Evolutionary conservation across 805 yeast genomes (phyloP).

Genomic region (Diddensiella caesifluorescens): DNA sequence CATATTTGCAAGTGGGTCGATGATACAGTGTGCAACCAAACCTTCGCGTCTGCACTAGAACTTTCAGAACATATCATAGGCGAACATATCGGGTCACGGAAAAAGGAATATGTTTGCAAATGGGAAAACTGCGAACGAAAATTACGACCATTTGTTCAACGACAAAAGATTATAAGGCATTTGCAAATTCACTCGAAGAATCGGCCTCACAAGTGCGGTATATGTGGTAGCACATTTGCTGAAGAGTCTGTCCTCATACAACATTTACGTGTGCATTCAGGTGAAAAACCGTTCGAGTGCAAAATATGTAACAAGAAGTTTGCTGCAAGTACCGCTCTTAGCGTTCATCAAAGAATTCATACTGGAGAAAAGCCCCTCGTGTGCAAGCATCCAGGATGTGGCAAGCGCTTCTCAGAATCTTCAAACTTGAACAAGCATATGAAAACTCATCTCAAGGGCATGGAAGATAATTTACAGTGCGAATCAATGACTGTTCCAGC

Average conservation of each 20-base stretch:
- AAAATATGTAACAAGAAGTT: conserved; percentile 67
- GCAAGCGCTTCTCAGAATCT: conserved; percentile 80
- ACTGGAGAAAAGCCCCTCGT: conserved; percentile 84
- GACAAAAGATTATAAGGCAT: conserved; percentile 83
- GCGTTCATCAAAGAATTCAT: conserved; percentile 80
- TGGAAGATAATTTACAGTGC: too few relatives aligned
- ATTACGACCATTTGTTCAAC: conserved; percentile 58
- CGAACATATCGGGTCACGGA: conserved; percentile 70
- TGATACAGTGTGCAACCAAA: conserved; percentile 42
- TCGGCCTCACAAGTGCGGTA: conserved; percentile 67
- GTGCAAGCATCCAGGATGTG: conserved; percentile 78
- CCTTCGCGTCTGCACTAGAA: conserved; percentile 50
- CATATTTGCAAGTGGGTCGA: conserved; percentile 40
- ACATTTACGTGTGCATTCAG: conserved; percentile 80
- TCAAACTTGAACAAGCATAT: conserved; percentile 85
- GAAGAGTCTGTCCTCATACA: conserved; percentile 72
- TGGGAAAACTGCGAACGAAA: conserved; percentile 77
- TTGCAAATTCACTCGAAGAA: conserved; percentile 82
- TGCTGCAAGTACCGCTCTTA: conserved; percentile 75
- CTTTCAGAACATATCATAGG: conserved; percentile 66
- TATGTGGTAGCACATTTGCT: conserved; percentile 69
- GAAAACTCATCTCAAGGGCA: conserved; percentile 54
- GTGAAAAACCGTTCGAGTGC: conserved; percentile 83
- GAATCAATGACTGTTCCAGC: too few relatives aligned
- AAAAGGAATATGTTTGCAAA: conserved; percentile 59